Evolutionary conservation across 371 early-diverging fungal species (phyloP).

Genomic region (Mucor piriformis): DNA sequence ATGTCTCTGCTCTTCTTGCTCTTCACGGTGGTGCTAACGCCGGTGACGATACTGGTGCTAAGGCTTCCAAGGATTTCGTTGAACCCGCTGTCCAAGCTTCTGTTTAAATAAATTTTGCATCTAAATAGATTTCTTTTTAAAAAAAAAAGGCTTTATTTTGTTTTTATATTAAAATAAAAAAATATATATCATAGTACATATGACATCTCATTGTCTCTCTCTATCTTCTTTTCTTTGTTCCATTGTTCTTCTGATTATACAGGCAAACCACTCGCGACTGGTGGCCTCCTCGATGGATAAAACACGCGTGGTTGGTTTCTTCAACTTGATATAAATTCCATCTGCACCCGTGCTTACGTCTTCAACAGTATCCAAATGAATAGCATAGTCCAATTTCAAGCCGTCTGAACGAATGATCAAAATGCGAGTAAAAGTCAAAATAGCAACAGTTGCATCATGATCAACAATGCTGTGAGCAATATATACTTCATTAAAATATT

Average conservation of each 20-base stretch:
- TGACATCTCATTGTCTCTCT: conserved; percentile 13
- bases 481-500: conserved; percentile 80
- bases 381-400: conserved; percentile 64
- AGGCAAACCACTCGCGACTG: conserved; percentile 29
- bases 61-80: conserved; percentile 78
- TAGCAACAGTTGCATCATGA: conserved; percentile 64
- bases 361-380: conserved; percentile 26
- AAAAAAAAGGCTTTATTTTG: background rate
- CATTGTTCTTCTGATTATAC: conserved; percentile 10
- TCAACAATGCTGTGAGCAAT: conserved; percentile 69
- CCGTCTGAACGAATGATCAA: conserved; percentile 60
- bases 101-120: conserved; percentile 59
- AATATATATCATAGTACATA: background rate
- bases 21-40: conserved; percentile 91
- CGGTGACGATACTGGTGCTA: conserved; percentile 74
- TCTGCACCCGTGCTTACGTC: conserved; percentile 3
- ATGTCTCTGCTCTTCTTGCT: conserved; percentile 95
- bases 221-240: conserved; percentile 18
- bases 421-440: conserved; percentile 69
- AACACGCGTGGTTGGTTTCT: conserved; percentile 2
- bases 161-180: conserved; percentile 5
- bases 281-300: conserved; percentile 23
- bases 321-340: conserved; percentile 23
- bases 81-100: conserved; percentile 80
- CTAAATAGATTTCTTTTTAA: conserved; percentile 3